Percentiles rank a stretch among this genome's conserved stretches.
Evolutionary conservation across 768 basidiomycete species (phyloP).

Genomic region (Xerocomellus intermedius): DNA sequence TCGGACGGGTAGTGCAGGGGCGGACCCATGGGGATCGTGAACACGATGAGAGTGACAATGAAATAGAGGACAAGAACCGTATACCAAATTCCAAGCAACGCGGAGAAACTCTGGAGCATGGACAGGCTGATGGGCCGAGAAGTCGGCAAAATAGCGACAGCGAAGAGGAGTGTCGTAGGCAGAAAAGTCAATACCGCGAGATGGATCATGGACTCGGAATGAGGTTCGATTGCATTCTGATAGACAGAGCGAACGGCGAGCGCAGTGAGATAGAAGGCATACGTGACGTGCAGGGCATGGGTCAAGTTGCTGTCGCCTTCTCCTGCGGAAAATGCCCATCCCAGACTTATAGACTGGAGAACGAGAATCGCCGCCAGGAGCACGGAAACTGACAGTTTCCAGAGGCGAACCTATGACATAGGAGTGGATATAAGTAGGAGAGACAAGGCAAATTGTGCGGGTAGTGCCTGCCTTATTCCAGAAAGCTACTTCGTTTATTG

Average conservation of each 20-base stretch:
- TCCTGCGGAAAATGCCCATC: constrained; percentile 39
- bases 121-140: constrained; percentile 35
- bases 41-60: constrained; percentile 41
- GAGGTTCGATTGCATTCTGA: constrained; percentile 38
- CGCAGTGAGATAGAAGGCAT: constrained; percentile 58
- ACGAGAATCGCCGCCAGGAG: constrained; percentile 47
- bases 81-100: constrained; percentile 48
- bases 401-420: constrained; percentile 49
- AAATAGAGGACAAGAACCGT: constrained; percentile 49
- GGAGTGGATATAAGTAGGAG: neutral
- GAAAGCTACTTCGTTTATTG: constrained; percentile 59
- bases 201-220: constrained; percentile 57
- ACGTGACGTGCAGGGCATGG: constrained; percentile 46
- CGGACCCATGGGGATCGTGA: constrained; percentile 69
- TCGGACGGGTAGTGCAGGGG: constrained; percentile 71
- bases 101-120: constrained; percentile 21
- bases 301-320: constrained; percentile 36
- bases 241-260: constrained; percentile 51
- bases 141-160: constrained; percentile 57
- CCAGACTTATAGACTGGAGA: constrained; percentile 53
- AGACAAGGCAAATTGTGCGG: neutral
- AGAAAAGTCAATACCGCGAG: constrained; percentile 54
- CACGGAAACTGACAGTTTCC: constrained; percentile 52
- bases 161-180: constrained; percentile 44
- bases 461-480: constrained; percentile 49